Evolutionary conservation across 2,329 filamentous ascomycete genomes (phyloP), one percentile per base, ranked within the genome.

Genomic region (Bipolaris oryzae): DNA sequence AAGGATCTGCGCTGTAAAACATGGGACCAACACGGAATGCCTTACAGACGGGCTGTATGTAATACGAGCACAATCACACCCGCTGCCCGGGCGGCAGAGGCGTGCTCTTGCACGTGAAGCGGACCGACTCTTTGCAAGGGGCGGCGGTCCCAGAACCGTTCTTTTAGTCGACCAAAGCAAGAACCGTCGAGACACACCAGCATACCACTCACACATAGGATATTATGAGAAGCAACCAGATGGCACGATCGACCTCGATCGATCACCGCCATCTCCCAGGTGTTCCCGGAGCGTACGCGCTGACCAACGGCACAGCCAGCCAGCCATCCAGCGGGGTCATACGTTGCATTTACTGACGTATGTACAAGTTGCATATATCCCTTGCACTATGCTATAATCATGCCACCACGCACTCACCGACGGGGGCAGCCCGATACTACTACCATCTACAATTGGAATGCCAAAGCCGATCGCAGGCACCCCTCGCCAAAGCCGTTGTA

Each of bases 61-160:
- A 15, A 31, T 65, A 63, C 1, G 59, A 63, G 15, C 21, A 60
- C 59, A 25, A 65, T 52, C 7, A 67, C 49, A 7, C 48, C 49
- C 15, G 21, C 5, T n/a, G n/a, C n/a, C n/a, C n/a, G 60, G 61
- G 21, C 60, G 66, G 44, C 62, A 62, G 5, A 60, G 59, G 18
- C 25, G 53, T 43, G 28, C 55, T 47, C 18, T 55, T 61, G 44
- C 58, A 63, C 15, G 59, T 63, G 53, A 68, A 69, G 41, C 63
- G 61, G 28, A 62, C 41, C 20, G 45, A 41, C 41, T 61, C 44
- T 41, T 53, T n/a, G 25, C 41, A 11, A 55, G 55, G 3, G 21
- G 21, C 1, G 13, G 42, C 58, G 1, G 62, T 47, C 3, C 60
- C 64, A 28, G 55, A 43, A 6, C 57, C 59, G 31, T 66, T 55